Base-by-base conservation (phyloP, 306 rosid genomes). In the Dalbergia cultrata region DNA sequence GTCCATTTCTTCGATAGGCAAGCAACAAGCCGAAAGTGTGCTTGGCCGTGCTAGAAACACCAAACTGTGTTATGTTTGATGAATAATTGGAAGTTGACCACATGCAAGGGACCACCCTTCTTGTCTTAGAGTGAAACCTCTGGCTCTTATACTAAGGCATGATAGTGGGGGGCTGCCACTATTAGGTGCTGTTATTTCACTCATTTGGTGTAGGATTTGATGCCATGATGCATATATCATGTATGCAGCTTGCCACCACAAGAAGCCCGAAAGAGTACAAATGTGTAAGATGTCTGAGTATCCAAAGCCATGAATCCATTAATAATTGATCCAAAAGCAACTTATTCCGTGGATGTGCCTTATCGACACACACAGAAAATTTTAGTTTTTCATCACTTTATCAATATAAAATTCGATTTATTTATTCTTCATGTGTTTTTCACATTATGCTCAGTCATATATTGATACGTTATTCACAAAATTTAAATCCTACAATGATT, bases 201-300 rank as follows among this genome's bases (percentile, higher is more conserved):
- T 26, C 31, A 26, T 26, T 26, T 26, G 4, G 39, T 78, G n/a
- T n/a, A n/a, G 47, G 72, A 80, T 84, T 80, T 75, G 52, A 75
- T 77, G 82, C 77, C 58, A 56, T 77, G 58, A 75, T 26, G 31
- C 31, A 26, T 26, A 3, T 26, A 26, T 26, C 31, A 26, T 26
- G 31, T 26, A 67, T 68, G 82, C 72, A 61, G 18, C 69, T 69
- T 67, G 11, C 50, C 69, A 65, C n/a, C 56, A 76, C 70, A 78
- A 79, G 71, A 68, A 80, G 84, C 49, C 35, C 78, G 33, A 75
- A 73, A 85, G 53, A 75, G 45, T 75, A 87, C 87, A 83, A 85
- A 82, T 37, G 13, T 63, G 67, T 22, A 19, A 76, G 76, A 75
- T 72, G 78, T 77, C 62, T 43, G 70, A 63, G 87, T 21, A 85